Conservation (phyloP, 495 filamentous ascomycete genomes). For the Talaromyces nanjingensis region DNA sequence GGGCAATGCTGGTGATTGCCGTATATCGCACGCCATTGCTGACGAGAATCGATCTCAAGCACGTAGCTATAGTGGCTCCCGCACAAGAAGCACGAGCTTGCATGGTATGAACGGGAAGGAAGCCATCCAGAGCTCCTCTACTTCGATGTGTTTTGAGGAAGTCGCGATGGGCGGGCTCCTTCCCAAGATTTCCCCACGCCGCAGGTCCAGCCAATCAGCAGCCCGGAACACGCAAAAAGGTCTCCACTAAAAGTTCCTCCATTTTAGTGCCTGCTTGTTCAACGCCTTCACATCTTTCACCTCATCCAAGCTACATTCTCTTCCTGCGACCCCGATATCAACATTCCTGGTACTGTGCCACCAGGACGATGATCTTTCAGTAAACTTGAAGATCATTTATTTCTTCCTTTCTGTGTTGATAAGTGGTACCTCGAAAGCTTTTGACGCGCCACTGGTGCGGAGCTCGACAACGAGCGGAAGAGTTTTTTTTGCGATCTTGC, state of each 20-base stretch:
- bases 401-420: not conserved
- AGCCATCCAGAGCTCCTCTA: not conserved
- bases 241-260: slow-evolving; percentile 3
- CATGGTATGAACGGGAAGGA: not conserved
- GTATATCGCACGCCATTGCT: slow-evolving; percentile 18
- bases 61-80: not conserved
- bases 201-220: not conserved
- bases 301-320: not conserved
- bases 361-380: not conserved
- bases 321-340: not conserved
- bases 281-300: slow-evolving; percentile 1
- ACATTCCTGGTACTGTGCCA: not conserved
- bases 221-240: not conserved
- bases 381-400: not conserved
- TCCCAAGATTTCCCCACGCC: slow-evolving; percentile 15
- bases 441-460: slow-evolving; percentile 9
- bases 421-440: not conserved
- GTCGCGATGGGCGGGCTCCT: not conserved
- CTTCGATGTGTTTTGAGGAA: not conserved
- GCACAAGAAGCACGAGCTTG: slow-evolving; percentile 4
- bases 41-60: slow-evolving; percentile 10
- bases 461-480: slow-evolving; percentile 9
- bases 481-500: slow-evolving; percentile 1
- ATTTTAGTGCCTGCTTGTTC: not conserved
- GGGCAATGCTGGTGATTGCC: slow-evolving; percentile 29